These are phyloP conservation scores for Brassica hybrid DNA, from an alignment of 441 rosid species.

Conservation along the genomic window DNA sequence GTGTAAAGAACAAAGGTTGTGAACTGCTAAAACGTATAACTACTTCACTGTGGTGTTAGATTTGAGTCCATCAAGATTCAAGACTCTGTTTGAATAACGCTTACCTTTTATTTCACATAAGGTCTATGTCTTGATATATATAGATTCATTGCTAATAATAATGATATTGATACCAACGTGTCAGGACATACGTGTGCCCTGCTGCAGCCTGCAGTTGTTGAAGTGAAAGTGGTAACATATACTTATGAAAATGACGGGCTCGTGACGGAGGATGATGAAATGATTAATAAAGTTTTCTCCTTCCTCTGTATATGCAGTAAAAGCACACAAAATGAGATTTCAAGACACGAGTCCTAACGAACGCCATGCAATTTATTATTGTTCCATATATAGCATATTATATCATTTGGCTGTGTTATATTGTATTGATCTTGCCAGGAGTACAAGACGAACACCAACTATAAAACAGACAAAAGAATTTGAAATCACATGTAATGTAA, in stretches of 20 bases:
- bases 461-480: not conserved
- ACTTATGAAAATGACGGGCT: conserved; percentile 22
- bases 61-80: not conserved
- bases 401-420: not conserved
- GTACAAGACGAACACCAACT: not conserved
- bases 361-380: not conserved
- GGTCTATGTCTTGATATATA: not conserved
- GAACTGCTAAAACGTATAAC: not conserved
- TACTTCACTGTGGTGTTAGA: not conserved
- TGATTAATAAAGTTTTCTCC: not conserved
- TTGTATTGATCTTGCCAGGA: not conserved
- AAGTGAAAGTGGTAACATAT: conserved; percentile 23
- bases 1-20: no score
- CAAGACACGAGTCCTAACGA: not conserved
- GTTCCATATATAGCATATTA: not conserved
- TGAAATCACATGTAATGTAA: not conserved
- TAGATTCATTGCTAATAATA: not conserved
- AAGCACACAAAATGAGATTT: no score
- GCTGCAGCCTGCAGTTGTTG: not conserved
- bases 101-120: not conserved
- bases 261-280: conserved; percentile 23
- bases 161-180: conserved; percentile 18
- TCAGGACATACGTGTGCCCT: conserved; percentile 16
- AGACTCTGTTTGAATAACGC: not conserved
- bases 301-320: not conserved